phyloP scores from a whole-genome alignment of 2,329 filamentous ascomycete genomes.

The Stagonosporopsis rhizophila region DNA sequence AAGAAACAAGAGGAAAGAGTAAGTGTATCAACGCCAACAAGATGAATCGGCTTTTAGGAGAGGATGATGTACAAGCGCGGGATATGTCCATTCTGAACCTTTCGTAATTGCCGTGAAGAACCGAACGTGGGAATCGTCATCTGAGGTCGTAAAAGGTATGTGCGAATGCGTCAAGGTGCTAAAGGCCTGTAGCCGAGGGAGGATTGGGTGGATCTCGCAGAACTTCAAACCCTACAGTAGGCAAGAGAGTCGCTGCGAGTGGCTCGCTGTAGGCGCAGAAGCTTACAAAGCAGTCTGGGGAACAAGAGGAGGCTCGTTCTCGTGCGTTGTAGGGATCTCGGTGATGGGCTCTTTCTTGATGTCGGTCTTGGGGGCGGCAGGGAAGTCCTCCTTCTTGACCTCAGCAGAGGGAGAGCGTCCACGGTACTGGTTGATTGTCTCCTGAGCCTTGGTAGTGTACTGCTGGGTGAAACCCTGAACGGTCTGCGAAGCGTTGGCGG shows the following conservation, averaged over 20 bases:
- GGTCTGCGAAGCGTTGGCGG: slow-evolving; percentile 63
- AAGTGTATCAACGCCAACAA: slow-evolving; percentile 31
- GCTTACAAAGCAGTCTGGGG: slow-evolving; percentile 41
- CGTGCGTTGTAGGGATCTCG: slow-evolving; percentile 26
- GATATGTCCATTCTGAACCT: slow-evolving; percentile 38
- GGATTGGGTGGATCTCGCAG: not conserved
- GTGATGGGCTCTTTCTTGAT: slow-evolving; percentile 17
- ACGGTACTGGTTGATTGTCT: slow-evolving; percentile 52
- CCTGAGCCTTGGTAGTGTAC: slow-evolving; percentile 67
- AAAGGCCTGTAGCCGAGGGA: not conserved
- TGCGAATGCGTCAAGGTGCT: slow-evolving; percentile 14
- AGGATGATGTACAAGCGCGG: slow-evolving; percentile 33
- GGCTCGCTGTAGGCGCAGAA: not conserved
- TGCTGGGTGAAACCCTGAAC: slow-evolving; percentile 66
- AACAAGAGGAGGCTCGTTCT: slow-evolving; percentile 26
- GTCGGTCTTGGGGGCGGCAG: slow-evolving; percentile 37
- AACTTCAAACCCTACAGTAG: not conserved
- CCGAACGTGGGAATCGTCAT: slow-evolving; percentile 30
- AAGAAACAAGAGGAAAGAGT: slow-evolving; percentile 22
- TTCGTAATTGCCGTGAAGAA: slow-evolving; percentile 30
- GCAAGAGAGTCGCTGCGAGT: not conserved
- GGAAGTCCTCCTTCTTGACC: slow-evolving; percentile 45
- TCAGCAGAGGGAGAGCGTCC: slow-evolving; percentile 48
- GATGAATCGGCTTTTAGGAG: slow-evolving; percentile 38
- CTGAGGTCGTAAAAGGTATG: slow-evolving; percentile 30